Base-by-base conservation (phyloP, 306 rosid genomes). In the Astragalus glycyphyllos region DNA sequence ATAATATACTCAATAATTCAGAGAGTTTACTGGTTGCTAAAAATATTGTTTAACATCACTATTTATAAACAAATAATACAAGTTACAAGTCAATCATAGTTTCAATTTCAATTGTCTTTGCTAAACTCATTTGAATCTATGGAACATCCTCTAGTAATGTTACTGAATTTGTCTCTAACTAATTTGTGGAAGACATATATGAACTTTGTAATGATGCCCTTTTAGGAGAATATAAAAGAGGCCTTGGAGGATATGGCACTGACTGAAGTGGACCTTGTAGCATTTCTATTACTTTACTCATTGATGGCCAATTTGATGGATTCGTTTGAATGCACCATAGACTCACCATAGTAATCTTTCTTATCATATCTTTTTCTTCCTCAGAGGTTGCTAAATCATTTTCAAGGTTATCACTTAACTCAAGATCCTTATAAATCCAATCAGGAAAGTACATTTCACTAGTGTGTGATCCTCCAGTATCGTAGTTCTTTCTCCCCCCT, bases 281-380 rank as follows among this genome's bases (percentile, higher is more conserved):
- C 88, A 80, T 77, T 55, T 84, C 83, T 48, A 80, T 62, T 20
- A 73, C 85, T 67, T 65, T 77, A 7, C 72, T 66, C 66, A 84
- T 80, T 0, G 88, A 42, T 14, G 88, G 88, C 11, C 83, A 69
- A 8, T 81, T 31, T 11, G 56, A 61, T 16, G 81, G 79, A 8
- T 42, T 77, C 2, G 66, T 74, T 31, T 77, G 85, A 66, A 84
- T 73, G 46, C 87, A 80, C 81, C 85, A 81, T 1, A 84, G 49
- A 65, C 83, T 75, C 11, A 71, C 8, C 53, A 80, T 8, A n/a
- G 50, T 56, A 78, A 81, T 75, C 76, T 75, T 81, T n/a, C 65
- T 79, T 7, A 23, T 5, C 13, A 20, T 37, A n/a, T 79, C 83
- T 20, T 76, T 58, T 38, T 76, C 86, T 23, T 76, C 89, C 1